Percentiles rank a stretch among this genome's conserved stretches.
These are phyloP conservation scores for Phlegmacium glaucopus DNA, from an alignment of 768 basidiomycete species.

Conservation along the genomic window DNA sequence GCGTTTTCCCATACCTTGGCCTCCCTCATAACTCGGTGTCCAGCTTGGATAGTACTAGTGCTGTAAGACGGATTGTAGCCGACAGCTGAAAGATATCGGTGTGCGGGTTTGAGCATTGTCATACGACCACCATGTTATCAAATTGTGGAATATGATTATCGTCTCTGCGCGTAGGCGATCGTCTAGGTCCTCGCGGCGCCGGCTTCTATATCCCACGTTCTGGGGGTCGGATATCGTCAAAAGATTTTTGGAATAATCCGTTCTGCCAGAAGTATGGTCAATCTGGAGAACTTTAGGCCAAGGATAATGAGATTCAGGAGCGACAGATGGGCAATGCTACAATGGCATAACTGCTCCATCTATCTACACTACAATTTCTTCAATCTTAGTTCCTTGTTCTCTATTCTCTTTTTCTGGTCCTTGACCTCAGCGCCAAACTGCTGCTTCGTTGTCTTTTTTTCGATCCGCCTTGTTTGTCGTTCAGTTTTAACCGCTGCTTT, in stretches of 20 bases:
- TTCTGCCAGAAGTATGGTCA: background rate
- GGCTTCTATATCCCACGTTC: conserved; percentile 3
- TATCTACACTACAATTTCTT: conserved; percentile 37
- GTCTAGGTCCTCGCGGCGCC: background rate
- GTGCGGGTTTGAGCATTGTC: background rate
- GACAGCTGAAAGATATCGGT: no score
- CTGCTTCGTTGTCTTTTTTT: conserved; percentile 67
- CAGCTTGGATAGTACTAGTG: no score
- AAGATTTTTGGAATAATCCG: conserved; percentile 9
- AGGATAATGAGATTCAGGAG: no score
- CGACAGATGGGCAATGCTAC: no score
- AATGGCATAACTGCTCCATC: no score
- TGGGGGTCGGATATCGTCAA: conserved; percentile 7
- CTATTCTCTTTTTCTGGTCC: conserved; percentile 52
- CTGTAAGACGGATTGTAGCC: no score
- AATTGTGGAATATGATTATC: conserved; percentile 3
- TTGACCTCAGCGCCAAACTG: conserved; percentile 62
- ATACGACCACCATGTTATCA: background rate
- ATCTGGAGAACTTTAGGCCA: no score
- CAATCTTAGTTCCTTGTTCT: conserved; percentile 40
- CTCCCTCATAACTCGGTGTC: background rate
- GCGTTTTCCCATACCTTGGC: background rate
- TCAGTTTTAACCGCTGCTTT: conserved; percentile 69
- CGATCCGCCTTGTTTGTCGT: conserved; percentile 57
- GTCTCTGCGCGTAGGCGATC: background rate